Percentiles rank a stretch among this genome's conserved stretches.
Evolutionary conservation across 768 basidiomycete genomes (phyloP).

Genomic region (Boletellus sp.): DNA sequence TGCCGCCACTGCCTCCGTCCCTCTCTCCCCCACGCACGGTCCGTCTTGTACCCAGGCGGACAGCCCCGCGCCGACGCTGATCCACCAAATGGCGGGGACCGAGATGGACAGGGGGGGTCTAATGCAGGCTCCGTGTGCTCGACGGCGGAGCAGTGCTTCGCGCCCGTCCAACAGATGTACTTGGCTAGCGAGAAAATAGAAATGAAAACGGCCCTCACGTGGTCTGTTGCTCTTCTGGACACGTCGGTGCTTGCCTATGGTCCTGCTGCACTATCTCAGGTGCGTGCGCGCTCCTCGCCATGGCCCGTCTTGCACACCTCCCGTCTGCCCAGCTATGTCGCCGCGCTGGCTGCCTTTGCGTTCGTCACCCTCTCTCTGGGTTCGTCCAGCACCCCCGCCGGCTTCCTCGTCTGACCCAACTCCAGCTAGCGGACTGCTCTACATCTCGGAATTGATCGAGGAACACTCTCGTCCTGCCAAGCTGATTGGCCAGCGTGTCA

Average conservation of each 20-base stretch:
- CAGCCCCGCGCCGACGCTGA: conserved; percentile 41
- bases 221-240: neutral
- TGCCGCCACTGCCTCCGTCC: neutral
- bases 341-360: conserved; percentile 71
- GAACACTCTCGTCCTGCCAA: conserved; percentile 87
- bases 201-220: too few species aligned
- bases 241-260: conserved; percentile 33
- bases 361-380: conserved; percentile 93
- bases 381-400: conserved; percentile 34
- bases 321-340: conserved; percentile 57
- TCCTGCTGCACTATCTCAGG: conserved; percentile 63
- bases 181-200: too few species aligned
- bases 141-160: conserved; percentile 40
- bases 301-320: neutral
- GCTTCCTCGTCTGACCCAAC: conserved; percentile 4
- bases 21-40: conserved; percentile 52
- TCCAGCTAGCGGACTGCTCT: conserved; percentile 87
- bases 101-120: conserved; percentile 60
- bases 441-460: conserved; percentile 93
- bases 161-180: conserved; percentile 36
- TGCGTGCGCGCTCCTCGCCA: conserved; percentile 23
- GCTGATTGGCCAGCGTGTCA: conserved; percentile 74
- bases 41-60: conserved; percentile 69
- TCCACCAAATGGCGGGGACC: conserved; percentile 79
- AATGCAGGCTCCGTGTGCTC: conserved; percentile 51